A percentile compares a stretch with the other conserved stretches of the same genome.
Evolutionary conservation across 2,329 filamentous ascomycete species (phyloP).

Genomic region (Cytospora leucostoma): DNA sequence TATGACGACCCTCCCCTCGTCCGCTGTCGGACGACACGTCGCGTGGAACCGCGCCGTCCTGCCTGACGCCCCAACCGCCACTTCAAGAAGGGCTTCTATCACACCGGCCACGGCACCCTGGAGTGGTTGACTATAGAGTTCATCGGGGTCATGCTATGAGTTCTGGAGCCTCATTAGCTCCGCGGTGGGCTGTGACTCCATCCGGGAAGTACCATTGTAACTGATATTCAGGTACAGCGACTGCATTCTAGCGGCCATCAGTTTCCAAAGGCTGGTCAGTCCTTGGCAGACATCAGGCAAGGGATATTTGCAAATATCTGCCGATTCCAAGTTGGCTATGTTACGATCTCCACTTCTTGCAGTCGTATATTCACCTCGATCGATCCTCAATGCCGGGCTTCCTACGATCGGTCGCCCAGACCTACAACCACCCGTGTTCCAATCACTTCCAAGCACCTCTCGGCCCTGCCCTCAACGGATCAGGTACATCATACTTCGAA

Average conservation of each 20-base stretch:
- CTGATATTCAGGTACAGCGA: neutral
- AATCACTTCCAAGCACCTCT: neutral
- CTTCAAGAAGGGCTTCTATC: neutral
- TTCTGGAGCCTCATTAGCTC: neutral
- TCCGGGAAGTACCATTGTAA: neutral
- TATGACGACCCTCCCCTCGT: neutral
- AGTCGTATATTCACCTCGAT: no score
- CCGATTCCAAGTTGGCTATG: no score
- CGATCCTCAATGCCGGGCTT: no score
- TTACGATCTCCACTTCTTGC: no score
- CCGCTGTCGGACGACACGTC: neutral
- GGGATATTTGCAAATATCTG: no score
- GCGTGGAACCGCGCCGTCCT: slow-evolving; percentile 9
- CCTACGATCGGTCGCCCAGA: no score
- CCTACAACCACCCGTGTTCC: neutral
- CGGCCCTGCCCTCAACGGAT: slow-evolving; percentile 18
- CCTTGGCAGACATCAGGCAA: neutral
- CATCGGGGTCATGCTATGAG: neutral
- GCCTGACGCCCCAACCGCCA: no score
- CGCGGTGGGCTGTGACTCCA: no score
- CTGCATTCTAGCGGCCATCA: slow-evolving; percentile 1
- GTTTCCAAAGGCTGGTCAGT: slow-evolving; percentile 3
- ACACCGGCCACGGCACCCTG: no score
- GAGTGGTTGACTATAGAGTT: neutral
- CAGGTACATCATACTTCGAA: slow-evolving; percentile 13